Base-by-base conservation (phyloP, 2,329 filamentous ascomycete species). In the Colletotrichum somersetense region DNA sequence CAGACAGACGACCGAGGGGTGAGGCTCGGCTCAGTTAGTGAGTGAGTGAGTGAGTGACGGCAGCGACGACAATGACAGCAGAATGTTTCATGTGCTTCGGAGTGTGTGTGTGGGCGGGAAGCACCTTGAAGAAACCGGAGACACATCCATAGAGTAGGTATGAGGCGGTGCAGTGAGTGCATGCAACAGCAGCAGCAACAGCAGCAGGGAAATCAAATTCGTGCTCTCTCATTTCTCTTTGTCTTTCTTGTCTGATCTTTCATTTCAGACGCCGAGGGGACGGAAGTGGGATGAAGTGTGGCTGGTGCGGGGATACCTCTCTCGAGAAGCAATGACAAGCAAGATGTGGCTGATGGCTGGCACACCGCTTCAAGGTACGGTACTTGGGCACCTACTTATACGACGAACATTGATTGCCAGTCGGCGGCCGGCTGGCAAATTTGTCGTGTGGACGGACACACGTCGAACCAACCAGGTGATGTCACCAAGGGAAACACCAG, bases 71-170 rank as follows among this genome's bases (percentile, higher is more conserved):
- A 44, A 35, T 35, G 38, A 52, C 18, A 35, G 53, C 68, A 20
- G 62, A 63, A 63, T 68, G 65, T 72, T 68, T 69, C 65, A 69
- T 69, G 58, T 72, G 69, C 69, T 72, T 63, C 58, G 26, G n/a
- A n/a, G 48, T 46, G 38, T 46, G n/a, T 18, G 48, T 46, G 38
- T 46, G 46, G 35, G 52, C 10, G 20, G 46, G 46, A 26, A 53
- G 35, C 46, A 52, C 33, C 64, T 62, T 71, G 64, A 62, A 67
- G 68, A 71, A 67, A 16, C 30, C 30, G 30, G 30, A 30, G 30
- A 30, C 30, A 30, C 30, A 30, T 30, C 2, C 30, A 5, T 30
- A 30, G 3, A 30, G 30, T 30, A 30, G 26, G 26, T 50, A 26
- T 50, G 62, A 48, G 62, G 62, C 62, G 62, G n/a, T n/a, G n/a